Percentiles rank a stretch among this genome's conserved stretches.
phyloP scores from a whole-genome alignment of 208 protist species.

The Wallacemonas sp. region DNA sequence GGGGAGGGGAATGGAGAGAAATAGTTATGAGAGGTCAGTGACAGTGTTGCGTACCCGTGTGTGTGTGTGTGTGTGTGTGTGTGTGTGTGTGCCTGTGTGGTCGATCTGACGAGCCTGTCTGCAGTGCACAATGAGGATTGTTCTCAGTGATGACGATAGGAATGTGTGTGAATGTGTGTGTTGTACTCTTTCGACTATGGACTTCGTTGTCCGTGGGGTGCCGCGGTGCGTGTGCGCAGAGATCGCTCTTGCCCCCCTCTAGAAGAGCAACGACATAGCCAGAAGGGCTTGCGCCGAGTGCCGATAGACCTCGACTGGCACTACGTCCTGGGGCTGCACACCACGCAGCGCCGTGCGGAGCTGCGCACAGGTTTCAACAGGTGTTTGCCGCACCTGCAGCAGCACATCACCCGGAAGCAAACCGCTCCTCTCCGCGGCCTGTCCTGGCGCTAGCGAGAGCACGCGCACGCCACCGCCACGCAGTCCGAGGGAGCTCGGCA shows the following conservation, averaged over 20 bases:
- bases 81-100: too few relatives aligned
- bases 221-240: too few relatives aligned
- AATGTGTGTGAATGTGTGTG: too few relatives aligned
- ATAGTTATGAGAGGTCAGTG: too few relatives aligned
- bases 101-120: too few relatives aligned
- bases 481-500: constrained; percentile 28
- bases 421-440: constrained; percentile 34
- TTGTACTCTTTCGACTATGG: too few relatives aligned
- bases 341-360: constrained; percentile 28
- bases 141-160: too few relatives aligned
- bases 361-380: constrained; percentile 33
- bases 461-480: constrained; percentile 46
- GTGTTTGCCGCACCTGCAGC: constrained; percentile 13
- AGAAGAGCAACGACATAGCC: constrained; percentile 16
- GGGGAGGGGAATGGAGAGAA: background rate
- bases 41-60: too few relatives aligned
- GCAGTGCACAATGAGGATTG: too few relatives aligned
- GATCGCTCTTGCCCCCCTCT: too few relatives aligned
- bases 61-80: constrained; percentile 1
- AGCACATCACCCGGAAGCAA: constrained; percentile 47
- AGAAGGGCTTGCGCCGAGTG: constrained; percentile 25
- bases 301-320: constrained; percentile 46
- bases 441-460: constrained; percentile 23
- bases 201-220: too few relatives aligned
- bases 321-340: constrained; percentile 7